A percentile compares a stretch with the other conserved stretches of the same genome.
These are phyloP conservation scores for Biscogniauxia marginata DNA, from an alignment of 2,329 filamentous ascomycete species.

Conservation along the genomic window DNA sequence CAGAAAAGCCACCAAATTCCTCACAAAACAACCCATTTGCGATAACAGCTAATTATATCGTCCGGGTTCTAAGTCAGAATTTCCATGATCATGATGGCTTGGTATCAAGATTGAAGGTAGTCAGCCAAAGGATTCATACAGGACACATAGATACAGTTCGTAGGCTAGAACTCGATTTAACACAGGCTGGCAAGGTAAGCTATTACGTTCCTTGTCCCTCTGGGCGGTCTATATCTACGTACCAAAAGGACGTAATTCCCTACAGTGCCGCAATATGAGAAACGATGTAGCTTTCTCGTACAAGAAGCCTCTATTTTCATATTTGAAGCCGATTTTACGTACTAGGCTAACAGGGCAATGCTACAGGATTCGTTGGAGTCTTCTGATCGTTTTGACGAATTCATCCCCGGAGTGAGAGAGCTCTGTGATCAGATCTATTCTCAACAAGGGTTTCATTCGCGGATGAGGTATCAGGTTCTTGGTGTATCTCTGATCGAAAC, in stretches of 20 bases:
- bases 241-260: background rate
- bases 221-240: background rate
- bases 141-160: constrained; percentile 42
- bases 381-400: constrained; percentile 40
- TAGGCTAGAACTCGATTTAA: constrained; percentile 50
- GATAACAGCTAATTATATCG: constrained; percentile 36
- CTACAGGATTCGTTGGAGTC: constrained; percentile 38
- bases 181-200: constrained; percentile 50
- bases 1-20: constrained; percentile 30
- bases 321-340: background rate
- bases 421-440: constrained; percentile 46
- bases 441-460: constrained; percentile 32
- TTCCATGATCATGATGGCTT: constrained; percentile 36
- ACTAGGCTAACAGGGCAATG: constrained; percentile 16
- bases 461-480: constrained; percentile 42
- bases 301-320: background rate
- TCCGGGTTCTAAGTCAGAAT: constrained; percentile 35
- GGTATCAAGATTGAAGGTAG: constrained; percentile 31
- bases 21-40: constrained; percentile 34
- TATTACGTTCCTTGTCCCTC: background rate
- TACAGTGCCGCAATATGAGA: background rate
- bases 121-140: constrained; percentile 37
- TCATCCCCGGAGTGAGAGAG: constrained; percentile 39
- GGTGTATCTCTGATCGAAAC: constrained; percentile 41
- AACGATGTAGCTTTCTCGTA: background rate